Percentiles rank a stretch among this genome's conserved stretches.
These are phyloP conservation scores for Chimonanthus salicifolius DNA, from an alignment of 164 flowering plant species.

Conservation along the genomic window DNA sequence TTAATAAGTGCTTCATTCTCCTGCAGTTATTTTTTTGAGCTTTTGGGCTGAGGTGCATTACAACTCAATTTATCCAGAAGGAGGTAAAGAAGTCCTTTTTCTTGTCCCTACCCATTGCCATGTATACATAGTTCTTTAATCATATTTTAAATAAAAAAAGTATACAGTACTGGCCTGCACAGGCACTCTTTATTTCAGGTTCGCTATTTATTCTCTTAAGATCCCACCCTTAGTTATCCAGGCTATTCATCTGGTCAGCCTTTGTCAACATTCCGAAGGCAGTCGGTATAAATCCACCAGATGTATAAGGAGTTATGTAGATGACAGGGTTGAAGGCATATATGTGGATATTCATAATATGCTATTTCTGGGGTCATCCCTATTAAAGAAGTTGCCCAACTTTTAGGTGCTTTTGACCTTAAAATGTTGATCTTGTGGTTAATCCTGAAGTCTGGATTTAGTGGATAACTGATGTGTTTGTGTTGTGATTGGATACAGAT, in stretches of 20 bases:
- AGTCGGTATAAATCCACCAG: too few relatives aligned
- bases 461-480: neutral
- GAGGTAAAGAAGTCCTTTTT: slow-evolving; percentile 19
- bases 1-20: neutral
- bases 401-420: neutral
- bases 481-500: slow-evolving; percentile 27
- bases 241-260: too few relatives aligned
- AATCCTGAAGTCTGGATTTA: neutral
- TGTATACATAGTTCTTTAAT: neutral
- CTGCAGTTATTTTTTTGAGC: slow-evolving; percentile 37
- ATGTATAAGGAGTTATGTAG: too few relatives aligned
- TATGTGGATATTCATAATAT: too few relatives aligned
- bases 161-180: neutral
- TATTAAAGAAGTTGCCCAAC: too few relatives aligned
- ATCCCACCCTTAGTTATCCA: too few relatives aligned
- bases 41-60: slow-evolving; percentile 48
- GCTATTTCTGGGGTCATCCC: neutral
- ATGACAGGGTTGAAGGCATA: too few relatives aligned
- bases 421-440: neutral
- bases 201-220: too few relatives aligned
- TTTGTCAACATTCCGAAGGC: too few relatives aligned
- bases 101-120: neutral
- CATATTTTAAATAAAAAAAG: neutral
- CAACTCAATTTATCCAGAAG: slow-evolving; percentile 37
- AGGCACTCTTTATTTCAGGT: neutral